Evolutionary conservation across 148 eudicot genomes (phyloP), one percentile per base, ranked within the genome.

Genomic region (Cornus controversa): DNA sequence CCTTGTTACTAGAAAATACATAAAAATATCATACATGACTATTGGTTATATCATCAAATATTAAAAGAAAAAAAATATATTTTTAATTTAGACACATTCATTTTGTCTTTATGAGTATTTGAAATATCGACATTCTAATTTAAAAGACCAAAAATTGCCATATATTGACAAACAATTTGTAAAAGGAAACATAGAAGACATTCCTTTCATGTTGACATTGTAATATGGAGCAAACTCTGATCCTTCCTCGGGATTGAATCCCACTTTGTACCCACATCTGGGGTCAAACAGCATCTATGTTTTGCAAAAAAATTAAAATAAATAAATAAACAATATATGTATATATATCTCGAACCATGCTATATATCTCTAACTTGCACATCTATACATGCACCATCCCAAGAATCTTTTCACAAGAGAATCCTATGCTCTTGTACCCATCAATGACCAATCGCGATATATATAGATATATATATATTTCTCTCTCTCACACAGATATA

Each of bases 401-500:
- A 22, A 14, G 13, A 18, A 31, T 31, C 36, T 64, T 76, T 73
- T 24, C 58, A 47, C 24, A 25, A 68, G 66, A 80, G 88, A 78
- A 83, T 86, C 86, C 86, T 75, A 86, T 86, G 88, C 77, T 82
- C 80, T 75, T 72, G 64, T 60, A 60, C 25, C 71, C 47, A 16
- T 68, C 42, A 68, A 40, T 40, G 45, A 40, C 45, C 45, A 2
- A 3, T 31, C 34, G 0, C 34, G 1, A n/a, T n/a, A n/a, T n/a
- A n/a, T n/a, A n/a, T n/a, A n/a, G n/a, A n/a, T n/a, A n/a, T n/a
- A n/a, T n/a, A n/a, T n/a, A n/a, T n/a, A n/a, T n/a, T n/a, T 31
- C 34, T 31, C 34, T 0, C 34, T 0, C 34, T 0, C 34, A 0
- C 34, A 31, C 34, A 31, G 1, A n/a, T n/a, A n/a, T n/a, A n/a